Evolutionary conservation across 2,329 filamentous ascomycete genomes (phyloP).

Genomic region (Fusarium protoensiforme): DNA sequence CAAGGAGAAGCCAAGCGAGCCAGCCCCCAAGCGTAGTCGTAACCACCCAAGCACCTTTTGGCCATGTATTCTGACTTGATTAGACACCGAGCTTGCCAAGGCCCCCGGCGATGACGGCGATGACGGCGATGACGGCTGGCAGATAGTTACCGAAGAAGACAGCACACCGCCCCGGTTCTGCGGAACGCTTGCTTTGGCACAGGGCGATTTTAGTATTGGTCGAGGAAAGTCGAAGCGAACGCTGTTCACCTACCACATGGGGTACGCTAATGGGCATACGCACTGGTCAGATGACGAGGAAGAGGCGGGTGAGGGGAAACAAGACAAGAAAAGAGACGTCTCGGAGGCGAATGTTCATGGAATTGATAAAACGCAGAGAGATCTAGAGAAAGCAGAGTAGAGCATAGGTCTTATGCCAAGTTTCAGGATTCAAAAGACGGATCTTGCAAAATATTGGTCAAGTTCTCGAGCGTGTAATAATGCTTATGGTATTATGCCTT

Average conservation of each 20-base stretch:
- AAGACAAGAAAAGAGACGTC: not conserved
- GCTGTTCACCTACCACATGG: not conserved
- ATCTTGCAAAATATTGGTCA: not conserved
- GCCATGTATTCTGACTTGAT: not conserved
- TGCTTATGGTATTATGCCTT: not conserved
- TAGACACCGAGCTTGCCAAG: not conserved
- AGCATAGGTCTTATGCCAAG: not conserved
- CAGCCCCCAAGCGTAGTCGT: not conserved
- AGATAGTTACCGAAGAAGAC: slow-evolving; percentile 7
- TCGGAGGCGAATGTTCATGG: not conserved
- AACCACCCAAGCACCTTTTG: not conserved
- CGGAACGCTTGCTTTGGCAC: not conserved
- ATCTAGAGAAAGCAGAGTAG: not conserved
- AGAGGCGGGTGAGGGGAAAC: not conserved
- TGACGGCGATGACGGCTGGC: slow-evolving; percentile 27
- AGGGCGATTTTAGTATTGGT: not conserved
- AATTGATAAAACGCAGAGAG: not conserved
- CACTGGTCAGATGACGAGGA: not conserved
- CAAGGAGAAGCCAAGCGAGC: not conserved
- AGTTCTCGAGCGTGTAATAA: not conserved
- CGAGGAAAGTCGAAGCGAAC: not conserved
- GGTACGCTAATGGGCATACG: not conserved
- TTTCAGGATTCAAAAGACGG: not conserved
- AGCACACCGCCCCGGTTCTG: not conserved
- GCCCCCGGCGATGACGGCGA: not conserved